These are phyloP conservation scores for Sphaerulina musiva DNA, from an alignment of 2,329 filamentous ascomycete genomes.

Conservation along the genomic window DNA sequence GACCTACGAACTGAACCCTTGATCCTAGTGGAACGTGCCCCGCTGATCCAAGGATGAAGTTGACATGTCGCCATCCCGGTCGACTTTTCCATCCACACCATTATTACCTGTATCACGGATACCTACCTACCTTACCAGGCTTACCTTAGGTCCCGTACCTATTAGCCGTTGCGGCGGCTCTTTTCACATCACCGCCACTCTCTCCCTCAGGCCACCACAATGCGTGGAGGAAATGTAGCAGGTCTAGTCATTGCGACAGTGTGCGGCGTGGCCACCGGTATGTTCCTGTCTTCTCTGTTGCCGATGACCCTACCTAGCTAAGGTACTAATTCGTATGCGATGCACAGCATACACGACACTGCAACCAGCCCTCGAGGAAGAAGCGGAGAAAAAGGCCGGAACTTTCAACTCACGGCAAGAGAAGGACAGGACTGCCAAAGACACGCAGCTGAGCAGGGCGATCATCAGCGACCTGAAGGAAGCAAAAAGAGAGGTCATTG, in stretches of 20 bases:
- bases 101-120: no score
- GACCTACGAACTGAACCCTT: no score
- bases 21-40: no score
- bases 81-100: no score
- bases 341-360: conserved; percentile 26
- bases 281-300: neutral
- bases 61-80: no score
- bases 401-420: conserved; percentile 23
- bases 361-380: conserved; percentile 28
- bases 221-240: conserved; percentile 10
- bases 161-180: no score
- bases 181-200: neutral
- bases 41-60: no score
- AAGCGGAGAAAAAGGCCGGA: conserved; percentile 24
- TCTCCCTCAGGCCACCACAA: neutral
- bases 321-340: no score
- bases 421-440: conserved; percentile 6
- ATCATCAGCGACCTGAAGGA: conserved; percentile 26
- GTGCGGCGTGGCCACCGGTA: conserved; percentile 6
- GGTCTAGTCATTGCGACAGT: conserved; percentile 7
- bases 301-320: no score
- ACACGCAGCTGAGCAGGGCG: conserved; percentile 22
- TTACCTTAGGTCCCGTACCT: no score
- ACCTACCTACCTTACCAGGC: no score
- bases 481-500: conserved; percentile 19